These are phyloP conservation scores for Marasmius tenuissimus DNA, from an alignment of 1,284 basidiomycete genomes.

Conservation along the genomic window DNA sequence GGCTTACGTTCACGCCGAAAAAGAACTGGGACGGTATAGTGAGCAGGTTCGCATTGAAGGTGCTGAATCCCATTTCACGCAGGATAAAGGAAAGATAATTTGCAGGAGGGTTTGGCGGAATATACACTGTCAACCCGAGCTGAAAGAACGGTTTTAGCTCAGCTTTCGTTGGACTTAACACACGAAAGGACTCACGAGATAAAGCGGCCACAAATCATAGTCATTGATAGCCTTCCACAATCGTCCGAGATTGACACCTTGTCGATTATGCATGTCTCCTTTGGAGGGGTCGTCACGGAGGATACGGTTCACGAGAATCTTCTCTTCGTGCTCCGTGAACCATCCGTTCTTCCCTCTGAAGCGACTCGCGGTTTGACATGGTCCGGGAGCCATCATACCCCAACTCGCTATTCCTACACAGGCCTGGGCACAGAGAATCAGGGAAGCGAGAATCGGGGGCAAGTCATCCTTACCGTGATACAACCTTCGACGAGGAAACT, in stretches of 20 bases:
- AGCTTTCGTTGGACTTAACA: background rate
- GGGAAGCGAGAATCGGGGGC: background rate
- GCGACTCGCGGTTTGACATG: constrained; percentile 68
- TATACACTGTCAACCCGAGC: constrained; percentile 44
- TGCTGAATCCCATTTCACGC: constrained; percentile 56
- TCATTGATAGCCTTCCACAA: constrained; percentile 60
- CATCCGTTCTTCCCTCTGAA: constrained; percentile 66
- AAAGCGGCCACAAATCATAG: constrained; percentile 72
- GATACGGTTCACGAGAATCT: constrained; percentile 58
- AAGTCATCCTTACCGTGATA: background rate
- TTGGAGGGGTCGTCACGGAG: constrained; percentile 73
- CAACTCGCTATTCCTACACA: constrained; percentile 61
- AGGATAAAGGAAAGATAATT: constrained; percentile 66
- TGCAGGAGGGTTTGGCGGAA: constrained; percentile 48
- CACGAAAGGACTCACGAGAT: constrained; percentile 40
- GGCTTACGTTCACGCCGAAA: constrained; percentile 41
- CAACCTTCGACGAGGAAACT: constrained; percentile 46
- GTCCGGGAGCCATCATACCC: constrained; percentile 69
- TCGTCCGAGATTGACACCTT: constrained; percentile 57
- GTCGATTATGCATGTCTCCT: constrained; percentile 79
- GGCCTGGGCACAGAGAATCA: constrained; percentile 46
- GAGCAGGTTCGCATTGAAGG: constrained; percentile 60
- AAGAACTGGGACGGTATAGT: constrained; percentile 52
- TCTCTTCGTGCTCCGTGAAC: constrained; percentile 61
- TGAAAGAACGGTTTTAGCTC: background rate